Conservation (phyloP, 768 basidiomycete genomes). For the Pisolithus albus region DNA sequence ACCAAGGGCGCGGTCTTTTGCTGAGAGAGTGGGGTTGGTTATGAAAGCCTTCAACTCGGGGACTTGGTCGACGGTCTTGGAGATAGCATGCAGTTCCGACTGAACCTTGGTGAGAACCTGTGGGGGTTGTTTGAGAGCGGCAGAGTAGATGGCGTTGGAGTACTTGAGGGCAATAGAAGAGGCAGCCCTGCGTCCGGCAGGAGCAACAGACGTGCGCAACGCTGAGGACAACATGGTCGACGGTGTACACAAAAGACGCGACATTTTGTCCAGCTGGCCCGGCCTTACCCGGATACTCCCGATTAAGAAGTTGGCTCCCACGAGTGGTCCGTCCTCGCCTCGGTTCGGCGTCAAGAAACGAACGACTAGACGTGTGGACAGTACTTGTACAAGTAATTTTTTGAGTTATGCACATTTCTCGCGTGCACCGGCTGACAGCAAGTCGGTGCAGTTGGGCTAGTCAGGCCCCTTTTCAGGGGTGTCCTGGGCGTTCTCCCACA, state of each 20-base stretch:
- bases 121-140: conserved; percentile 78
- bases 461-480: too few species aligned
- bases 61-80: conserved; percentile 58
- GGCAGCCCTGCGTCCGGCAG: conserved; percentile 61
- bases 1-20: conserved; percentile 63
- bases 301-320: not conserved
- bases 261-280: not conserved
- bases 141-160: conserved; percentile 74
- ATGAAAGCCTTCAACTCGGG: conserved; percentile 68
- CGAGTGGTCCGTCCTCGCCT: not conserved
- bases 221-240: conserved; percentile 51
- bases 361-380: too few species aligned
- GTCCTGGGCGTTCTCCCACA: too few species aligned
- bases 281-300: not conserved
- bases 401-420: not conserved
- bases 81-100: conserved; percentile 68
- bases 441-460: too few species aligned
- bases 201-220: conserved; percentile 42
- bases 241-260: too few species aligned
- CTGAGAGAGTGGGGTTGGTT: conserved; percentile 85
- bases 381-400: too few species aligned
- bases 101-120: conserved; percentile 81
- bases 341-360: not conserved
- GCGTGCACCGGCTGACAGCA: not conserved
- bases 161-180: conserved; percentile 78